phyloP scores from a whole-genome alignment of 2,329 filamentous ascomycete species.

The Alternaria brassicae region DNA sequence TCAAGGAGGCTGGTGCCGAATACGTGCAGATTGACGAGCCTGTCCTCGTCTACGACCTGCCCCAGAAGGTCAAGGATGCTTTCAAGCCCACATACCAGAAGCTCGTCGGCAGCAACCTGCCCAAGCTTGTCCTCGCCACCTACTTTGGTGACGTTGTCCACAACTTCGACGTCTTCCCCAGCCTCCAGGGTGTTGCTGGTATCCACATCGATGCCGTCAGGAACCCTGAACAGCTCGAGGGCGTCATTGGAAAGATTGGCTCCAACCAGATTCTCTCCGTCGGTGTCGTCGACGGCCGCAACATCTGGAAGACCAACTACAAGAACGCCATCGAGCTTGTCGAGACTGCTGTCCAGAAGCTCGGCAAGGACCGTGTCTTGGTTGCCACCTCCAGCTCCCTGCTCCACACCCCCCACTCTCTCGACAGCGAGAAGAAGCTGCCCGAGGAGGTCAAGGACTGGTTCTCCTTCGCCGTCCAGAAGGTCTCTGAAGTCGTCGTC shows the following conservation, averaged over 20 bases:
- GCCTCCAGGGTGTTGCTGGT: conserved; percentile 74
- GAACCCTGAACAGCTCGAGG: conserved; percentile 95
- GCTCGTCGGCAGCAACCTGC: conserved; percentile 79
- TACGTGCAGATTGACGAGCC: conserved; percentile 99
- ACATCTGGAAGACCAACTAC: conserved; percentile 99
- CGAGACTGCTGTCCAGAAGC: conserved; percentile 89
- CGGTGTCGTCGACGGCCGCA: conserved; percentile 97
- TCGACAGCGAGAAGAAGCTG: conserved; percentile 98
- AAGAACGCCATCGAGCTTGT: conserved; percentile 90
- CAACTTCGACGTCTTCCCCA: conserved; percentile 91
- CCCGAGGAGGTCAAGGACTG: conserved; percentile 92
- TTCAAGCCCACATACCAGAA: conserved; percentile 99
- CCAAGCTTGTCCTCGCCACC: conserved; percentile 88
- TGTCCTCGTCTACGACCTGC: conserved; percentile 92
- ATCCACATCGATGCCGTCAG: conserved; percentile 96
- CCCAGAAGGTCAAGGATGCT: conserved; percentile 87
- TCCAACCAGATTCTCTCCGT: conserved; percentile 89
- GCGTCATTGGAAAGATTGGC: conserved; percentile 82
- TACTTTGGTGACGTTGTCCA: conserved; percentile 99
- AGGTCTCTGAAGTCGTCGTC: conserved; percentile 85
- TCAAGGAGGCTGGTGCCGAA: conserved; percentile 96
- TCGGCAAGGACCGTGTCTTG: conserved; percentile 97
- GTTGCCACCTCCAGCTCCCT: conserved; percentile 97
- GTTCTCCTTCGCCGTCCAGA: conserved; percentile 98
- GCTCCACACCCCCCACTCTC: conserved; percentile 97